These are phyloP conservation scores for Niebla homalea DNA, from an alignment of 495 filamentous ascomycete genomes.

Conservation along the genomic window DNA sequence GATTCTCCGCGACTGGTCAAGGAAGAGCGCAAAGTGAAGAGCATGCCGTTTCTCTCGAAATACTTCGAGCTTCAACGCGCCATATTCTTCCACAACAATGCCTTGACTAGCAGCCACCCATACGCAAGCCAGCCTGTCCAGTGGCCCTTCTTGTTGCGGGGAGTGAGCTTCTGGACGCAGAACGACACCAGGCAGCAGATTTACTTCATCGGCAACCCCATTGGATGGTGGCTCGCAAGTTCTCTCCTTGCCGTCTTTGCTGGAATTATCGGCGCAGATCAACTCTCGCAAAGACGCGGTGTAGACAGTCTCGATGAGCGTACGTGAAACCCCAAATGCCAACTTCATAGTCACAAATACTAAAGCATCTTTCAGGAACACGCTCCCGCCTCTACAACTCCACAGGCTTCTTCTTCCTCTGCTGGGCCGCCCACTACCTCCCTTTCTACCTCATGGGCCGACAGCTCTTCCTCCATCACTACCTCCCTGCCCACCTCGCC, in stretches of 20 bases:
- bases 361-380: conserved; percentile 45
- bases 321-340: conserved; percentile 39
- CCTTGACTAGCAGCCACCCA: conserved; percentile 88
- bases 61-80: conserved; percentile 94
- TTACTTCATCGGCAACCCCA: conserved; percentile 93
- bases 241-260: conserved; percentile 85
- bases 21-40: conserved; percentile 63
- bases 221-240: conserved; percentile 95
- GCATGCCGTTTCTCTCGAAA: conserved; percentile 77
- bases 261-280: conserved; percentile 84
- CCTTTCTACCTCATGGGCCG: conserved; percentile 67
- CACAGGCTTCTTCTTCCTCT: conserved; percentile 95
- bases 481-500: conserved; percentile 80
- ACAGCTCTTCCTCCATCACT: conserved; percentile 64
- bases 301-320: conserved; percentile 87
- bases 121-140: conserved; percentile 91
- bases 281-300: conserved; percentile 80
- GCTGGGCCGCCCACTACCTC: conserved; percentile 62
- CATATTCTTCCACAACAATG: conserved; percentile 99
- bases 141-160: conserved; percentile 93
- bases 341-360: background rate
- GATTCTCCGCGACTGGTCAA: conserved; percentile 57
- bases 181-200: conserved; percentile 94
- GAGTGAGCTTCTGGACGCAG: conserved; percentile 98
- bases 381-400: conserved; percentile 93